phyloP scores from a whole-genome alignment of 805 yeast genomes.

The Clavispora santaluciae region DNA sequence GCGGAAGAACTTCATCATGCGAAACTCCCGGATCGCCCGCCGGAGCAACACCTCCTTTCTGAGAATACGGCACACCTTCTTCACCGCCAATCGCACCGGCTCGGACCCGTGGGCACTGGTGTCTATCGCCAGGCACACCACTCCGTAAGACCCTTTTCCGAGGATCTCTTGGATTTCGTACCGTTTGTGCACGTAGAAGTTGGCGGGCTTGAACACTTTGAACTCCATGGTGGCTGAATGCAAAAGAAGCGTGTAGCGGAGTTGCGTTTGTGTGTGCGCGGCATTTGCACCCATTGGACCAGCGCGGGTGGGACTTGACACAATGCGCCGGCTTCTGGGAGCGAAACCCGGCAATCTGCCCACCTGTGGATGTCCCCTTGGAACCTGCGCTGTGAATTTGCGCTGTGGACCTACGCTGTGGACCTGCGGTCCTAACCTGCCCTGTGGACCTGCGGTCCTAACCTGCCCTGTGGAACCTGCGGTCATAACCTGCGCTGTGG shows the following conservation, averaged over 20 bases:
- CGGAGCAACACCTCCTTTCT: slow-evolving; percentile 60
- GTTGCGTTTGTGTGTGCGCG: not conserved
- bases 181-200: slow-evolving; percentile 58
- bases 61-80: slow-evolving; percentile 72
- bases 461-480: too few relatives aligned
- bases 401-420: too few relatives aligned
- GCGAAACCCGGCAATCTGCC: too few relatives aligned
- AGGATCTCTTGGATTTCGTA: slow-evolving; percentile 55
- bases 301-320: too few relatives aligned
- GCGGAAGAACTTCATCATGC: slow-evolving; percentile 72
- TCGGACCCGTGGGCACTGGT: slow-evolving; percentile 23
- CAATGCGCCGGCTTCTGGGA: too few relatives aligned
- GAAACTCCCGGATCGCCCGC: slow-evolving; percentile 80
- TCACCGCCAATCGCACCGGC: slow-evolving; percentile 59
- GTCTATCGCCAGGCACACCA: slow-evolving; percentile 73
- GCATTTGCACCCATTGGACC: not conserved
- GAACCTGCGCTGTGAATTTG: too few relatives aligned
- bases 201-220: slow-evolving; percentile 12
- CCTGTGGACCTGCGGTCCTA: too few relatives aligned
- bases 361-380: too few relatives aligned
- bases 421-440: too few relatives aligned
- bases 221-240: slow-evolving; percentile 8
- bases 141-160: slow-evolving; percentile 86
- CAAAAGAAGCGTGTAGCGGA: not conserved
- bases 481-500: too few relatives aligned